These are phyloP conservation scores for Hypoxylon rickii DNA, from an alignment of 495 filamentous ascomycete genomes.

Conservation along the genomic window DNA sequence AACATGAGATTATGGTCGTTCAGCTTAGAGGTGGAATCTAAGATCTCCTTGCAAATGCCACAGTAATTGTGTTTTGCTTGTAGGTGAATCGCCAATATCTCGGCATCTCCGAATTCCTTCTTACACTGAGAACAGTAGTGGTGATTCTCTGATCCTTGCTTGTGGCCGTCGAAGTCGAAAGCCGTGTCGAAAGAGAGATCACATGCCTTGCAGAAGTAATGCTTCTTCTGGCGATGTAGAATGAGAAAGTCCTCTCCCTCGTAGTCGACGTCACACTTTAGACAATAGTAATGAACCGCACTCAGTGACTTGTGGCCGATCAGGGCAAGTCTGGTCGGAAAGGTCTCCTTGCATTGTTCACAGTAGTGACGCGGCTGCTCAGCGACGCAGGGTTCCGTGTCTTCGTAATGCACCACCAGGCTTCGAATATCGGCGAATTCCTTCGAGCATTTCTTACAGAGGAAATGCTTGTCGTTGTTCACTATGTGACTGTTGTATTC, in stretches of 20 bases:
- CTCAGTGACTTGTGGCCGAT: not conserved
- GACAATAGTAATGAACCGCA: not conserved
- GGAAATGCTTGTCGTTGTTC: not conserved
- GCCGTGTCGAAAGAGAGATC: not conserved
- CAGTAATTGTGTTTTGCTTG: constrained; percentile 1
- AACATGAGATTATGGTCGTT: not conserved
- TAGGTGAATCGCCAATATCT: not conserved
- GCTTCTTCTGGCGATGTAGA: not conserved
- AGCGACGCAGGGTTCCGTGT: not conserved
- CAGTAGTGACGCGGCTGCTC: constrained; percentile 1
- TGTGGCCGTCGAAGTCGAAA: not conserved
- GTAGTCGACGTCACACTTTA: not conserved
- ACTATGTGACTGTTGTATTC: not conserved
- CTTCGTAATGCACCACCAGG: not conserved
- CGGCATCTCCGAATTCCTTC: not conserved
- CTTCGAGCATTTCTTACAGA: constrained; percentile 1
- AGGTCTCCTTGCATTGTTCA: not conserved
- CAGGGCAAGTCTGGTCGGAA: not conserved
- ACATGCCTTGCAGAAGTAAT: constrained; percentile 1
- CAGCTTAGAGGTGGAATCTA: not conserved
- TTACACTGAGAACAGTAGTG: constrained; percentile 2
- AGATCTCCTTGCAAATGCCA: not conserved
- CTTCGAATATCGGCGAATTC: not conserved
- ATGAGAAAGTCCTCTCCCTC: not conserved
- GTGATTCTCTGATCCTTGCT: too few relatives aligned